Evolutionary conservation across 495 filamentous ascomycete species (phyloP), one percentile per base, ranked within the genome.

Genomic region (Xylaria curta): DNA sequence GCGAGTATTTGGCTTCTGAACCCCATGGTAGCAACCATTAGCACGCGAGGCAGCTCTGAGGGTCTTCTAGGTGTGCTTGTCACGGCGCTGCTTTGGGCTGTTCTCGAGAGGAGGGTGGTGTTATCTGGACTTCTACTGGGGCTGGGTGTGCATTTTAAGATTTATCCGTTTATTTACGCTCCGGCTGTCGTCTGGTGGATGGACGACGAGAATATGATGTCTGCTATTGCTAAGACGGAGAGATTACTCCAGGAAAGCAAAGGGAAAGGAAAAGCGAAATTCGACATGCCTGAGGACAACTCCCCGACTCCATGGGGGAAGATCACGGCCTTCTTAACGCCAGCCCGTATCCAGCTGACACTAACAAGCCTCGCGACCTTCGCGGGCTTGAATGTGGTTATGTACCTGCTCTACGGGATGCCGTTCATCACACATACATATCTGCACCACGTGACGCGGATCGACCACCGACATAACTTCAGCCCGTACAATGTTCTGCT

Each of bases 401-500:
- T 98, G 96, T 97, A 91, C 78, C 72, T 78, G 10, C 80, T 90
- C 28, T 93, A 94, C 75, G 93, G 90, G 64, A 78, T 76, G 60
- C 88, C 91, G 3, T 99, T 98, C 83, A 76, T 98, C 3, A 85
- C 91, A 42, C 93, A 99, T 74, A 98, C 94, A 53, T 99, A 91
- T 81, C 85, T 96, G 66, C 93, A 99, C 84, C 96, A 99, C 76
- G 82, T 98, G 49, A 94, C 91, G 2, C 93, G 96, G 56, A 91
- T 97, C 80, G 96, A 99, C 82, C 96, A 99, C 82, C 91, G 96
- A 4, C 96, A 99, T 81, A 99, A 99, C 81, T 99, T 99, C 84
- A 97, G 93, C 21, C 93, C 94, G 1, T 99, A 98, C 84, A 97
- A 97, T 82, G 94, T 89, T 0, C 86, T 97, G 26, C 89, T 99